Percentiles rank a stretch among this genome's conserved stretches.
These are phyloP conservation scores for Neofusicoccum sp. DNA, from an alignment of 2,329 filamentous ascomycete species.

Conservation along the genomic window DNA sequence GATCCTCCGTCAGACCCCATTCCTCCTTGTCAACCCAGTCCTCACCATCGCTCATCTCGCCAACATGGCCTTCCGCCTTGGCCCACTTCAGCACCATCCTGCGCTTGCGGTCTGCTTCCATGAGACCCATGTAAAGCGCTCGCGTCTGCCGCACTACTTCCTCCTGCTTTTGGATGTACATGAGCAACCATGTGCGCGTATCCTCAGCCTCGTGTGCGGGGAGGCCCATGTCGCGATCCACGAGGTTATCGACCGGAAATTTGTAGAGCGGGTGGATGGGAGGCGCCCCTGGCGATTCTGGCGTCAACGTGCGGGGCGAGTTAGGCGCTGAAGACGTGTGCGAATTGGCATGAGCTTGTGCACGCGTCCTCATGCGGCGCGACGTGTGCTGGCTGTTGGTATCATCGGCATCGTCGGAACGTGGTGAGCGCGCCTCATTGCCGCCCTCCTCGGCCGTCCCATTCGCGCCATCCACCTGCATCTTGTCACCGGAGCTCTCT, in stretches of 20 bases:
- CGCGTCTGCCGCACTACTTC: conserved; percentile 72
- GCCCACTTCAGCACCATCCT: conserved; percentile 71
- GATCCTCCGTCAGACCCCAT: conserved; percentile 70
- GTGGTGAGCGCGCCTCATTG: background rate
- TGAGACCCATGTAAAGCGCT: conserved; percentile 66
- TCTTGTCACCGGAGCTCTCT: conserved; percentile 1
- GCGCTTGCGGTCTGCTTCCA: conserved; percentile 70
- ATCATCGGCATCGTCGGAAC: background rate
- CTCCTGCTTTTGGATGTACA: conserved; percentile 83
- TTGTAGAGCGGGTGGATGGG: conserved; percentile 73
- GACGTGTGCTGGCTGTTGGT: conserved; percentile 35
- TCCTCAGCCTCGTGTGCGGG: conserved; percentile 75
- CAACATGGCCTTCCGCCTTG: conserved; percentile 73
- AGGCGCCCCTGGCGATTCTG: conserved; percentile 48
- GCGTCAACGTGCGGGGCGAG: conserved; percentile 29
- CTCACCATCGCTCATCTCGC: conserved; percentile 82
- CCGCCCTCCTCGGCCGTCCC: background rate
- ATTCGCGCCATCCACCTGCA: conserved; percentile 11
- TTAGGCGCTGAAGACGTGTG: conserved; percentile 12
- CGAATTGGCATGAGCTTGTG: conserved; percentile 46
- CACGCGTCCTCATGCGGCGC: conserved; percentile 56
- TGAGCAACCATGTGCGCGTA: conserved; percentile 67
- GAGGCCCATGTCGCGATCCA: conserved; percentile 70
- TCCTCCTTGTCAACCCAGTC: conserved; percentile 85
- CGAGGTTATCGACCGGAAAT: conserved; percentile 59